A percentile compares a stretch with the other conserved stretches of the same genome.
Conservation (phyloP, 345 rosid genomes). For the Gossypium mustelinum region DNA sequence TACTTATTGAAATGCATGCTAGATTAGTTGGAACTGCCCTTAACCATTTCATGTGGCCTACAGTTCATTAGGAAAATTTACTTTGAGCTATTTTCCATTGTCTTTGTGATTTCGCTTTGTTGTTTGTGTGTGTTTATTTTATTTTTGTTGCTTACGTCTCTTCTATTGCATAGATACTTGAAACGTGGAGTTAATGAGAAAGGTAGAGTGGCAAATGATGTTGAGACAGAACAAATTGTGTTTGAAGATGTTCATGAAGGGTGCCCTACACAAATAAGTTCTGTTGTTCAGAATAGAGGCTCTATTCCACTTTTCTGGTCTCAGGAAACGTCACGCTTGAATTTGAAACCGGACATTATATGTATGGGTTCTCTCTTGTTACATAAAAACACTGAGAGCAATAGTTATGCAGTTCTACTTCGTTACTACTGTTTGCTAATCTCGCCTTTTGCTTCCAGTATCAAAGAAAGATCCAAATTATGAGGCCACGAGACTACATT, state of each 20-base stretch:
- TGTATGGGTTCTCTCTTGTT: conserved; percentile 42
- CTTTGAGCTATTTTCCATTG: neutral
- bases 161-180: conserved; percentile 50
- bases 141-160: conserved; percentile 9
- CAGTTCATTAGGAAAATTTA: neutral
- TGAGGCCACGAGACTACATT: conserved; percentile 85
- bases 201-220: conserved; percentile 98
- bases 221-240: conserved; percentile 92
- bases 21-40: neutral
- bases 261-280: conserved; percentile 63
- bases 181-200: conserved; percentile 92
- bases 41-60: neutral
- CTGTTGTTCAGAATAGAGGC: conserved; percentile 89
- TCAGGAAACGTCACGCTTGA: conserved; percentile 90
- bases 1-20: neutral
- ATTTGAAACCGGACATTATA: conserved; percentile 79
- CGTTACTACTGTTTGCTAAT: conserved; percentile 22
- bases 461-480: conserved; percentile 68
- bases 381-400: neutral
- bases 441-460: conserved; percentile 38
- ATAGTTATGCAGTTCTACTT: neutral
- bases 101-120: neutral
- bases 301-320: conserved; percentile 98
- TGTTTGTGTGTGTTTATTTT: neutral
- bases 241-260: conserved; percentile 73